Conservation (phyloP, 2,329 filamentous ascomycete genomes). For the Clonostachys solani region DNA sequence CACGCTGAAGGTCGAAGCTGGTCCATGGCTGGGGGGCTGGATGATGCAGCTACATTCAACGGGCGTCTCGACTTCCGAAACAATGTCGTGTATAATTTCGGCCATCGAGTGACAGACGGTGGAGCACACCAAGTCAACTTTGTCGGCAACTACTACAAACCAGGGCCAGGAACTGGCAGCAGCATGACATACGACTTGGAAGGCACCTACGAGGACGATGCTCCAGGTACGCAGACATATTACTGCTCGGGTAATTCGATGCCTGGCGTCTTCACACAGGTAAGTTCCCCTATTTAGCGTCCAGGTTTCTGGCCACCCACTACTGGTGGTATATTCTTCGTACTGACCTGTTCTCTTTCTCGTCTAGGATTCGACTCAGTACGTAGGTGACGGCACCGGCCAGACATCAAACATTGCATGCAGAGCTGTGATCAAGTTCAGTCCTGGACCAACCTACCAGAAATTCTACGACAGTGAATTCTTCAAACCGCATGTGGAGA, state of each 20-base stretch:
- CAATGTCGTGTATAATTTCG: slow-evolving; percentile 29
- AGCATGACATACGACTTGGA: slow-evolving; percentile 10
- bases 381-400: slow-evolving; percentile 14
- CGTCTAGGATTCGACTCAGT: slow-evolving; percentile 11
- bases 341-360: too few relatives aligned
- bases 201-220: slow-evolving; percentile 18
- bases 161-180: slow-evolving; percentile 17
- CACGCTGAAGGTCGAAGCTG: slow-evolving; percentile 24
- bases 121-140: slow-evolving; percentile 23
- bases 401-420: slow-evolving; percentile 16
- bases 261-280: slow-evolving; percentile 16
- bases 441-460: slow-evolving; percentile 17
- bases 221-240: slow-evolving; percentile 23
- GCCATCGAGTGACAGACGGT: slow-evolving; percentile 22
- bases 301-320: too few relatives aligned
- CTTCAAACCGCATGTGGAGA: slow-evolving; percentile 20
- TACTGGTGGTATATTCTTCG: too few relatives aligned
- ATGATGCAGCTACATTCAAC: slow-evolving; percentile 18
- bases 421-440: slow-evolving; percentile 19
- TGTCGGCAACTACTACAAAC: slow-evolving; percentile 25
- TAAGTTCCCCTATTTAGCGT: too few relatives aligned
- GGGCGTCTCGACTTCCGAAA: slow-evolving; percentile 24
- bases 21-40: slow-evolving; percentile 25
- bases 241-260: slow-evolving; percentile 25
- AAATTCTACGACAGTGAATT: slow-evolving; percentile 20